These are phyloP conservation scores for Calendula officinalis DNA, from an alignment of 129 eudicot genomes.

Conservation along the genomic window DNA sequence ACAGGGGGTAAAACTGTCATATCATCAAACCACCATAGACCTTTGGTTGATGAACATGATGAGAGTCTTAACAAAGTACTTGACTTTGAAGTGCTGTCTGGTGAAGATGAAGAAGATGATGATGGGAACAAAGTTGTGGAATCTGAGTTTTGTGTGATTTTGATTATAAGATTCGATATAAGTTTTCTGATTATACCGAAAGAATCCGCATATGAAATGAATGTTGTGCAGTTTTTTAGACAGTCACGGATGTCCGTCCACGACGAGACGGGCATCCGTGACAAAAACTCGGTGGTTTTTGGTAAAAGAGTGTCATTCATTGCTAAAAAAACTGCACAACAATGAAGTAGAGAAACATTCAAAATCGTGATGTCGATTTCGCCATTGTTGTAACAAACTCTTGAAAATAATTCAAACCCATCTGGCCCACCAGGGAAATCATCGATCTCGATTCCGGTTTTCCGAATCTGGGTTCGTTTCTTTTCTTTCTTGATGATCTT, in stretches of 20 bases:
- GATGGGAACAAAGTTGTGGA: conserved; percentile 31
- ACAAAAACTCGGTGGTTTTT: conserved; percentile 50
- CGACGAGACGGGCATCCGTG: conserved; percentile 63
- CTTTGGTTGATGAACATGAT: conserved; percentile 34
- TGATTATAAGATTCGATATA: conserved; percentile 47
- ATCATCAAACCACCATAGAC: conserved; percentile 85
- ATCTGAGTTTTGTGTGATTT: conserved; percentile 67
- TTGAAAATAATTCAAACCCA: conserved; percentile 68
- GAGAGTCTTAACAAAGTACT: conserved; percentile 29
- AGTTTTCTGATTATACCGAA: conserved; percentile 62
- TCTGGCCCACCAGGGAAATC: conserved; percentile 83
- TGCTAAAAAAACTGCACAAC: conserved; percentile 63
- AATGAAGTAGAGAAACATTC: conserved; percentile 60
- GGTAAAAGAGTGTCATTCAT: conserved; percentile 73
- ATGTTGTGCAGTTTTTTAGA: conserved; percentile 47
- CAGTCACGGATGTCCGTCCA: conserved; percentile 45
- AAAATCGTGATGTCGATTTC: conserved; percentile 40
- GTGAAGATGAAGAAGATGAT: conserved; percentile 63
- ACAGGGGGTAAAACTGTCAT: conserved; percentile 57
- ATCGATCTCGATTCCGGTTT: conserved; percentile 44
- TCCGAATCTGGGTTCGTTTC: conserved; percentile 50
- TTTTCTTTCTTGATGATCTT: conserved; percentile 66
- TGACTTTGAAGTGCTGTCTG: conserved; percentile 40
- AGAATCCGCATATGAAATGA: conserved; percentile 59
- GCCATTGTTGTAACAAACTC: conserved; percentile 82